Percentiles rank a stretch among this genome's conserved stretches.
Evolutionary conservation across 169 alveolate genomes (phyloP).

Genomic region (Cyclospora cayetanensis): DNA sequence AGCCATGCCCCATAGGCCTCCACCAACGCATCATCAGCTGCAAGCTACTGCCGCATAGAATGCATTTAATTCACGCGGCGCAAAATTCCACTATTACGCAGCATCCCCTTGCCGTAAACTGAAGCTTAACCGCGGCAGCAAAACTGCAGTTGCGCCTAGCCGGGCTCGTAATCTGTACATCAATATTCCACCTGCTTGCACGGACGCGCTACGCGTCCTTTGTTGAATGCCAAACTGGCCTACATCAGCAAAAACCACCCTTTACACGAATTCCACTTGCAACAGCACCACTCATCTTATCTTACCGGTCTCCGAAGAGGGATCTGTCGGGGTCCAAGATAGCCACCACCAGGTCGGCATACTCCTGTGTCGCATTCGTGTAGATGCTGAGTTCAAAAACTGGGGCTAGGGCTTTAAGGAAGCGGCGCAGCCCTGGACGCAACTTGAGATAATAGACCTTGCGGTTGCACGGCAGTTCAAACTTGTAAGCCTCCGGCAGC

Average conservation of each 20-base stretch:
- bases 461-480: conserved; percentile 87
- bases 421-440: conserved; percentile 91
- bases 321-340: conserved; percentile 92
- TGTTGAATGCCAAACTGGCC: neutral
- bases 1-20: no score
- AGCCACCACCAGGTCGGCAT: conserved; percentile 92
- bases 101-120: no score
- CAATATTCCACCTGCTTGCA: no score
- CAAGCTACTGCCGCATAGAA: no score
- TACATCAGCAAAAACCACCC: neutral
- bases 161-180: no score
- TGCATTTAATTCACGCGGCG: no score
- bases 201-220: neutral
- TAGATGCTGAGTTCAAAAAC: conserved; percentile 90
- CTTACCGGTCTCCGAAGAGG: conserved; percentile 87
- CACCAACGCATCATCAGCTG: no score
- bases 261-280: no score
- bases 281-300: conserved; percentile 56
- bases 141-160: no score
- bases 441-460: conserved; percentile 88
- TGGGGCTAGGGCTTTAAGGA: conserved; percentile 85
- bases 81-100: no score
- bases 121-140: no score
- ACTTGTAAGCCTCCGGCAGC: conserved; percentile 90
- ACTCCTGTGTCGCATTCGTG: conserved; percentile 93